A percentile compares a stretch with the other conserved stretches of the same genome.
phyloP scores from a whole-genome alignment of 2,329 filamentous ascomycete species.

The Talaromyces albobiverticillius region DNA sequence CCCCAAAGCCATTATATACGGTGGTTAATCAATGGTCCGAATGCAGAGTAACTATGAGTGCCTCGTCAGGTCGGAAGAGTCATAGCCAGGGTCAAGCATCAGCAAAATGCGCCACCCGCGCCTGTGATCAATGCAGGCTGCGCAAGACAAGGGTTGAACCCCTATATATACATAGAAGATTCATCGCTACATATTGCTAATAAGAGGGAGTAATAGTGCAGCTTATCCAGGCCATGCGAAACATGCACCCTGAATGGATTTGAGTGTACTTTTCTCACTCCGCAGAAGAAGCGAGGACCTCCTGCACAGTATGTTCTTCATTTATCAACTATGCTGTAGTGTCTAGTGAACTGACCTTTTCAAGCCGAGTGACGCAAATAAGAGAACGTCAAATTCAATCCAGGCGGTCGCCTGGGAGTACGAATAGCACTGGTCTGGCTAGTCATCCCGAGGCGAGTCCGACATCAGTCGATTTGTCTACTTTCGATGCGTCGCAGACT shows the following conservation, averaged over 20 bases:
- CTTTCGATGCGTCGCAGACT: background rate
- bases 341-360: background rate
- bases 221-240: conserved; percentile 38
- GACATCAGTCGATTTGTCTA: background rate
- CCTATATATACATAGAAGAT: background rate
- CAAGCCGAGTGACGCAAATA: conserved; percentile 38
- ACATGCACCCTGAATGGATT: conserved; percentile 38
- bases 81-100: background rate
- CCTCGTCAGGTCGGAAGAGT: background rate
- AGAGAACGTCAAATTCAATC: conserved; percentile 30
- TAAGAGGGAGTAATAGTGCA: conserved; percentile 28
- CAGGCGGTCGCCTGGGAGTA: background rate
- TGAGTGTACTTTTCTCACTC: conserved; percentile 41
- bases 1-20: too few relatives aligned
- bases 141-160: conserved; percentile 34
- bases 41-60: background rate
- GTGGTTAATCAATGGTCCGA: background rate
- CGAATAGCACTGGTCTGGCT: conserved; percentile 3
- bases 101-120: conserved; percentile 21
- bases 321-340: background rate
- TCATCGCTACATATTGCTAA: background rate
- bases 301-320: conserved; percentile 32
- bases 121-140: conserved; percentile 43
- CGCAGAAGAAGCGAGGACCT: conserved; percentile 42
- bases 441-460: background rate